Evolutionary conservation across 257 asterid genomes (phyloP).

Genomic region (Solanum neorickii): DNA sequence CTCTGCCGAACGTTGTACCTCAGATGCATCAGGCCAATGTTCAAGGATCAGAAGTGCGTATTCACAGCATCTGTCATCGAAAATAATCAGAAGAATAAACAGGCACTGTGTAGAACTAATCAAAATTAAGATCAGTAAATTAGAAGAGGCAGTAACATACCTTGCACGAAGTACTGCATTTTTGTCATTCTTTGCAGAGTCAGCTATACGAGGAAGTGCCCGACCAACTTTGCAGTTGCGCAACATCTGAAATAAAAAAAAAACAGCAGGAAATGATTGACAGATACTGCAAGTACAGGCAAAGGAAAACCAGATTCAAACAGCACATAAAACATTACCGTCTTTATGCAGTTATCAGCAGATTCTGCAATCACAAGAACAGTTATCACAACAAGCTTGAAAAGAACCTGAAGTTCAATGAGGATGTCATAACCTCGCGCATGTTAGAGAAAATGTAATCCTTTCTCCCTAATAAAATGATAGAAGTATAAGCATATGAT

Average conservation of each 20-base stretch:
- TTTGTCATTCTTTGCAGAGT: conserved; percentile 89
- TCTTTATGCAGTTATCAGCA: conserved; percentile 97
- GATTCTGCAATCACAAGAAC: conserved; percentile 99
- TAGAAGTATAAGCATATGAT: conserved; percentile 5
- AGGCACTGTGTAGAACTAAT: background rate
- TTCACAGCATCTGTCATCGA: conserved; percentile 68
- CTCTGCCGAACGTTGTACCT: conserved; percentile 89
- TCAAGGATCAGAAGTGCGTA: conserved; percentile 92
- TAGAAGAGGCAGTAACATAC: conserved; percentile 17
- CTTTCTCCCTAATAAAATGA: background rate
- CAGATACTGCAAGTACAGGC: background rate
- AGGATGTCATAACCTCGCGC: conserved; percentile 17
- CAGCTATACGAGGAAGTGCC: conserved; percentile 79
- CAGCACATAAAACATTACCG: conserved; percentile 37
- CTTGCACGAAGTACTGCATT: conserved; percentile 96
- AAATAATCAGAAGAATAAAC: background rate
- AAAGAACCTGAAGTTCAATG: conserved; percentile 66
- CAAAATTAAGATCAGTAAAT: background rate
- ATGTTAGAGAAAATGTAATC: background rate
- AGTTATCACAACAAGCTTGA: conserved; percentile 99
- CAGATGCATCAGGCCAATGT: conserved; percentile 99
- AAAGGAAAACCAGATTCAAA: background rate
- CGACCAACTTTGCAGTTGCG: conserved; percentile 97
- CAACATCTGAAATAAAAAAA: conserved; percentile 45
- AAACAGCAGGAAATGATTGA: background rate